phyloP scores from a whole-genome alignment of 768 basidiomycete species.

The Auricularia auricula-judae region DNA sequence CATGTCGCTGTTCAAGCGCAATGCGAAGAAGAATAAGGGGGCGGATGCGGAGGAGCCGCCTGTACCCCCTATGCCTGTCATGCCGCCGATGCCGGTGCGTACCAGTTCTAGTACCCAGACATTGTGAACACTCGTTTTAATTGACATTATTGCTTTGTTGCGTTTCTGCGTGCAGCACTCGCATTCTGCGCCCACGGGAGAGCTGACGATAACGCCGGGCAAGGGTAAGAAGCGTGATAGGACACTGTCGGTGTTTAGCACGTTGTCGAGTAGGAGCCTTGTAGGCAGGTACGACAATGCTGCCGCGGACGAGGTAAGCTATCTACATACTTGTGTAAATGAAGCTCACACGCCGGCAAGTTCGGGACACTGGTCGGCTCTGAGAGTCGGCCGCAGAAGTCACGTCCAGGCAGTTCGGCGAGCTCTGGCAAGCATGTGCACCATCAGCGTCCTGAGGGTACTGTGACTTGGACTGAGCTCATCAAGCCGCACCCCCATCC shows the following conservation, averaged over 20 bases:
- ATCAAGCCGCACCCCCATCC: not conserved
- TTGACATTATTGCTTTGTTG: not conserved
- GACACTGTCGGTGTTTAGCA: not conserved
- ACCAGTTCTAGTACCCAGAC: not conserved
- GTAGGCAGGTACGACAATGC: not conserved
- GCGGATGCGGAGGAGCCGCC: not conserved
- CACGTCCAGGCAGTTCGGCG: not conserved
- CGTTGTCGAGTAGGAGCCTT: not conserved
- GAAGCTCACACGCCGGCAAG: not conserved
- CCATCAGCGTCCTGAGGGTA: not conserved
- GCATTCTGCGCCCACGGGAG: not conserved
- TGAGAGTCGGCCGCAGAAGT: not conserved
- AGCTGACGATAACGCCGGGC: not conserved
- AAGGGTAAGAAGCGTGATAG: not conserved
- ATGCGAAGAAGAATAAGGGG: not conserved
- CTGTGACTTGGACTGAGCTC: not conserved
- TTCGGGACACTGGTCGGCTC: not conserved
- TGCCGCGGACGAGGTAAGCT: not conserved
- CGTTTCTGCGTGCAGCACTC: not conserved
- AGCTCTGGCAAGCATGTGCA: not conserved
- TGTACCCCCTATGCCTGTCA: not conserved
- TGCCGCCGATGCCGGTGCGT: not conserved
- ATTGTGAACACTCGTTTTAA: not conserved
- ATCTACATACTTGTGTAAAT: too few species aligned
- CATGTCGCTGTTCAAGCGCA: not conserved